Percentiles rank a stretch among this genome's conserved stretches.
Conservation (phyloP, 2,329 filamentous ascomycete genomes). For the Penicillium sp. region DNA sequence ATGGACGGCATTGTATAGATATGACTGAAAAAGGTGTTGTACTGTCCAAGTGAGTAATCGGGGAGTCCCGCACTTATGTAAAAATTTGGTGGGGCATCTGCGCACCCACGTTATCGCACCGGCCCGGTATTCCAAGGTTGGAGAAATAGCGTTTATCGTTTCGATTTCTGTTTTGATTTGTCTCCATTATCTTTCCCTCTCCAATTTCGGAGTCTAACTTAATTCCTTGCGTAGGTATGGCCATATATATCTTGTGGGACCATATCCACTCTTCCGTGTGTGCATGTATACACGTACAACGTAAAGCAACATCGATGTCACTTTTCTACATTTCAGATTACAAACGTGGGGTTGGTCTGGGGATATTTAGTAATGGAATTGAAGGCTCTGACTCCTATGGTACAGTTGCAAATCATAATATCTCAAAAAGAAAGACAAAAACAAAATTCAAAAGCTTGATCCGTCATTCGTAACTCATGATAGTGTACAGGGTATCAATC, state of each 20-base stretch:
- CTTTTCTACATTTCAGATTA: background rate
- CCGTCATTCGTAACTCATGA: slow-evolving; percentile 1
- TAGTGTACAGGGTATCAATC: slow-evolving; percentile 9
- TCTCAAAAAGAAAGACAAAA: background rate
- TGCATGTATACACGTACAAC: no score
- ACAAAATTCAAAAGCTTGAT: background rate
- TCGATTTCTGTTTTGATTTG: background rate
- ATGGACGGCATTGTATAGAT: slow-evolving; percentile 28
- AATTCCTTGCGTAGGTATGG: no score
- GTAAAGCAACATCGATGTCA: background rate
- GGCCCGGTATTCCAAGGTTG: slow-evolving; percentile 1
- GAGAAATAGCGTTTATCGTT: background rate
- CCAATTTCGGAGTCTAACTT: no score
- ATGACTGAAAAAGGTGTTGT: background rate
- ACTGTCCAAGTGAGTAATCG: background rate
- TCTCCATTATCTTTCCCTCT: no score
- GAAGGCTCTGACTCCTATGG: background rate
- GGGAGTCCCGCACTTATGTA: slow-evolving; percentile 15
- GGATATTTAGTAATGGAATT: background rate
- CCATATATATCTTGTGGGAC: no score
- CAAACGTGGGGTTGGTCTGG: no score
- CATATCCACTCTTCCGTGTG: no score
- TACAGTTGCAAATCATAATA: background rate
- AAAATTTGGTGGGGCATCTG: slow-evolving; percentile 16
- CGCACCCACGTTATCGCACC: slow-evolving; percentile 1